These are phyloP conservation scores for Leishmania major DNA, from an alignment of 208 protist species.

Conservation along the genomic window DNA sequence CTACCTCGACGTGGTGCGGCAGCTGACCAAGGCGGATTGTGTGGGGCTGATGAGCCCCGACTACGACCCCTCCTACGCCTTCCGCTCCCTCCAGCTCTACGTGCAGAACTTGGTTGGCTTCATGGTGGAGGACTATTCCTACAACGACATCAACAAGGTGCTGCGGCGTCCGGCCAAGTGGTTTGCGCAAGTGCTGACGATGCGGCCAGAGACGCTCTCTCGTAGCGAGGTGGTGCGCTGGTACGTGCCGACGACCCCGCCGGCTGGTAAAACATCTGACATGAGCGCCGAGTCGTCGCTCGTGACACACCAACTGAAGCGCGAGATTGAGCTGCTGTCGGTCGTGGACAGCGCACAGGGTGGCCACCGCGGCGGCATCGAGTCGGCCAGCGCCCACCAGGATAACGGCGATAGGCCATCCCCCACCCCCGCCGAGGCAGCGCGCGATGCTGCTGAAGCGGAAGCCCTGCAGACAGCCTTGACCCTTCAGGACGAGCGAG, in stretches of 20 bases:
- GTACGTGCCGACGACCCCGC: constrained; percentile 27
- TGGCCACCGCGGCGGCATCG: constrained; percentile 28
- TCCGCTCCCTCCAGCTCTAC: constrained; percentile 75
- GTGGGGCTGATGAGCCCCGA: constrained; percentile 60
- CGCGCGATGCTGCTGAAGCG: constrained; percentile 14
- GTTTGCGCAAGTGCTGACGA: constrained; percentile 79
- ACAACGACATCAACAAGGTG: constrained; percentile 88
- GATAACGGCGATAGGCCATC: constrained; percentile 13
- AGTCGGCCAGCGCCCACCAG: constrained; percentile 23
- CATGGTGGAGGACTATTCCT: constrained; percentile 82
- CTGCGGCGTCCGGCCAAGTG: constrained; percentile 73
- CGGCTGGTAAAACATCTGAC: constrained; percentile 17
- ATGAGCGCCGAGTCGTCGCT: constrained; percentile 24
- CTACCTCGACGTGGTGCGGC: constrained; percentile 56
- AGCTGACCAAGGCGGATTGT: constrained; percentile 65
- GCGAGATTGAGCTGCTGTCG: constrained; percentile 42
- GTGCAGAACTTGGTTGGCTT: constrained; percentile 86
- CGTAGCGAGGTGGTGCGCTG: constrained; percentile 43
- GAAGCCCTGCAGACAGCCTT: constrained; percentile 53
- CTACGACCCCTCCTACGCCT: constrained; percentile 66
- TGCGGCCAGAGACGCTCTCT: constrained; percentile 77
- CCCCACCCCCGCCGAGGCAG: constrained; percentile 18
- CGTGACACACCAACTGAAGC: constrained; percentile 32
- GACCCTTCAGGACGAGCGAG: constrained; percentile 66
- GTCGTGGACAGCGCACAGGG: constrained; percentile 34